phyloP scores from a whole-genome alignment of 345 rosid genomes.

The Cardamine occulta region DNA sequence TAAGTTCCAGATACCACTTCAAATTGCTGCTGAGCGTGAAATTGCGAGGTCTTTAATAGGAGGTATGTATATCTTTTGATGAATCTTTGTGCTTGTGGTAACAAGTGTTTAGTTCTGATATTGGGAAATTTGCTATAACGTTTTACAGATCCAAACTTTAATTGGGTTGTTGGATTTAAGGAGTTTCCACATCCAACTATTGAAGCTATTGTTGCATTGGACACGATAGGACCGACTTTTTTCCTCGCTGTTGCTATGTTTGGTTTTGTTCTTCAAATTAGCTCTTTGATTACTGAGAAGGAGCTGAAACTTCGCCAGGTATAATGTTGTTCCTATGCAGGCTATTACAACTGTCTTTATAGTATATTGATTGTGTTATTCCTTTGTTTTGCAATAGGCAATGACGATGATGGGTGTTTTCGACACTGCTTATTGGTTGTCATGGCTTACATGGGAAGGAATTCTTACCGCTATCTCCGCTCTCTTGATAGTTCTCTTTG shows the following conservation, averaged over 20 bases:
- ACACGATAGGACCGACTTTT: conserved; percentile 67
- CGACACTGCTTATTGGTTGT: conserved; percentile 87
- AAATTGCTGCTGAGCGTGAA: conserved; percentile 90
- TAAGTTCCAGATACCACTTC: conserved; percentile 90
- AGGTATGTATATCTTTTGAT: conserved; percentile 48
- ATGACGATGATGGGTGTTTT: conserved; percentile 91
- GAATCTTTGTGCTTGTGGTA: not conserved
- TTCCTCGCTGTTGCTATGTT: conserved; percentile 94
- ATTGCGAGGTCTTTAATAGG: conserved; percentile 77
- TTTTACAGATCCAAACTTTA: conserved; percentile 62
- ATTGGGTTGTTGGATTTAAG: conserved; percentile 79
- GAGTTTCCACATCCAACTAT: conserved; percentile 85
- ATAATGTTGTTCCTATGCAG: not conserved
- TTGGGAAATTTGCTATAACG: not conserved
- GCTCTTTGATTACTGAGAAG: conserved; percentile 78
- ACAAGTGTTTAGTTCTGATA: conserved; percentile 19
- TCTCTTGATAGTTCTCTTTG: conserved; percentile 74
- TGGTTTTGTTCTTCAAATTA: conserved; percentile 80
- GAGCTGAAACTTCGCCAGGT: conserved; percentile 99
- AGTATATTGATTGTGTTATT: not conserved
- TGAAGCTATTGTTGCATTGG: conserved; percentile 51
- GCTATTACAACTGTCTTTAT: not conserved
- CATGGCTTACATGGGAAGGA: conserved; percentile 93
- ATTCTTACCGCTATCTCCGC: conserved; percentile 67
- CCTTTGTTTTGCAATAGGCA: conserved; percentile 52